Base-by-base conservation (phyloP, 2,329 filamentous ascomycete genomes). In the Daldinia sp. region DNA sequence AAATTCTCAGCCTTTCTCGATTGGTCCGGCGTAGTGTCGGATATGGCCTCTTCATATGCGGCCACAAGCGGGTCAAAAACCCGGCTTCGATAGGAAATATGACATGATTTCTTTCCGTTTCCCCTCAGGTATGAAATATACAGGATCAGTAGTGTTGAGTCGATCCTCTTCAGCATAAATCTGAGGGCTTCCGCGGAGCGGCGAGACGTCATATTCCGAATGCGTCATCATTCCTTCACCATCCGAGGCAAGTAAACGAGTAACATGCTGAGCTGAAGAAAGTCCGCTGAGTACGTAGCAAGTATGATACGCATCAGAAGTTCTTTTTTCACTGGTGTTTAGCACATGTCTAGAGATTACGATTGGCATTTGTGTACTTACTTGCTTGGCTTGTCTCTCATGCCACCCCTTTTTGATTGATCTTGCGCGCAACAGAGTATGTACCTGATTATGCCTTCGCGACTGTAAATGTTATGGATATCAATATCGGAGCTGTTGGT, bases 351-450 rank as follows among this genome's bases (percentile, higher is more conserved):
- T 69, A 15, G 30, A 62, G 50, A 60, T 61, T 54, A 59, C 72
- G 57, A 71, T 63, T 48, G 46, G 28, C 67, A 35, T 26, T 50
- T 62, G 30, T 48, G 30, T 58, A 86, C 91, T 82, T 85, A 94
- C 90, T 94, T 94, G 79, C 92, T 91, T 13, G 96, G 96, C 82
- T 99, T 99, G 81, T 99, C 96, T 76, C 94, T 88, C 79, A 99
- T 84, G 0, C 96, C 96, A 60, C 95, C 95, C 67, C 88, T 86
- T 77, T 82, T 86, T 51, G 84, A 82, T 75, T 87, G 84, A 66
- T 92, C 90, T 76, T 98, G 96, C 75, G 93, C 96, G 78, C 94
- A 98, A 73, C 88, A 90, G 13, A 98, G 85, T 68, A 98, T 96
- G 79, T 98, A 99, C 70, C 95, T 88, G 62, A 93, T 91, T 74